Base-by-base conservation (phyloP, 2,329 filamentous ascomycete species). In the Plectosphaerella plurivora region DNA sequence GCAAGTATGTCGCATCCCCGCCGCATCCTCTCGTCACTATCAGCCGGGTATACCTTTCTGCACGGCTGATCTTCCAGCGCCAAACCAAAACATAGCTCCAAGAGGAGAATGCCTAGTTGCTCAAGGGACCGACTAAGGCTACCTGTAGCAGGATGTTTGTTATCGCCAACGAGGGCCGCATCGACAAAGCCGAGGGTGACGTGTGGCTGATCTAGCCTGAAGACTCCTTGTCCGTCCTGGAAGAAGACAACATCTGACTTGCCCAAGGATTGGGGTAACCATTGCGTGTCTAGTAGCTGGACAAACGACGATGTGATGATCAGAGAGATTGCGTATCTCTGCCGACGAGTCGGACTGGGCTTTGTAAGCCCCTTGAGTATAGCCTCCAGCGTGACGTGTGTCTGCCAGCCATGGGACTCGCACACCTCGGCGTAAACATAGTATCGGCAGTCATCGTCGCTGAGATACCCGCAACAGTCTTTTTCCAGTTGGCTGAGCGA, bases 1-100 rank as follows among this genome's bases (percentile, higher is more conserved):
- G 51, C 51, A 44, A 53, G n/a, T 7, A 53, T n/a, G 12, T 53
- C 48, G 24, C 33, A 53, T n/a, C 22, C 52, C 12, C 41, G 24
- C 20, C 39, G 41, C 20, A 46, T 35, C 18, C 22, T 22, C 12
- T 53, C 47, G 47, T 37, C 49, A 10, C 33, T 25, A 12, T 33
- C 51, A 7, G 28, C 25, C 15, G 37, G 82, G 63, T 79, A 81
- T 65, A 66, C 74, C 59, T 63, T 81, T 60, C 63, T 69, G 45
- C 25, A 52, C 2, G 51, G 16, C 39, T 52, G 51, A 18, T 45
- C 35, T n/a, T 49, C 51, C 11, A 52, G 51, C 2, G 25, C n/a
- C n/a, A 36, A 25, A 1, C 51, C 46, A 15, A 52, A 52, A 15
- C 51, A 52, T 12, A 52, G 51, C 37, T 52, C 51, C 25, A 49